phyloP scores from a whole-genome alignment of 1,139 yeast genomes.

The Pichia norvegensis region DNA sequence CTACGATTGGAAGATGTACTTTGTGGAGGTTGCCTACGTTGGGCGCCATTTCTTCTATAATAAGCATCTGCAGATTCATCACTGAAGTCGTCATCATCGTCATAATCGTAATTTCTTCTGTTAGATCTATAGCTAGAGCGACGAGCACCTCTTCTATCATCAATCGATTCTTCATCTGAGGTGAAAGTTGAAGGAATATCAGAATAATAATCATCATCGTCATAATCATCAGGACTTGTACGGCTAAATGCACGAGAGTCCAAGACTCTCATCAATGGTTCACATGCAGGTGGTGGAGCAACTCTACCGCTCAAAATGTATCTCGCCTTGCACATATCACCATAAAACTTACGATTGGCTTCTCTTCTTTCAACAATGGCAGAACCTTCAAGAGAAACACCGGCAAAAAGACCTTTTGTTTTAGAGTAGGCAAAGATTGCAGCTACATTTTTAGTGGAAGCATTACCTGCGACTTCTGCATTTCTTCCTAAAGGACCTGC shows the following conservation, averaged over 20 bases:
- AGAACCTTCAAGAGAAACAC: slow-evolving; percentile 94
- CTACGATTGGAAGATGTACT: slow-evolving; percentile 2
- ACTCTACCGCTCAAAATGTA: slow-evolving; percentile 76
- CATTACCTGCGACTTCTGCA: slow-evolving; percentile 97
- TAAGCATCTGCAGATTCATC: slow-evolving; percentile 20
- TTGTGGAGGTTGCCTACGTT: not conserved
- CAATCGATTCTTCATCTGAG: slow-evolving; percentile 33
- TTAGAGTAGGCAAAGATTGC: slow-evolving; percentile 92
- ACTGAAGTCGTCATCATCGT: slow-evolving; percentile 32
- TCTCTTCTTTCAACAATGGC: slow-evolving; percentile 93
- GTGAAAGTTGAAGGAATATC: slow-evolving; percentile 68
- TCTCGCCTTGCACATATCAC: slow-evolving; percentile 78
- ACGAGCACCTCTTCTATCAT: slow-evolving; percentile 15
- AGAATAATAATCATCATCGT: slow-evolving; percentile 55
- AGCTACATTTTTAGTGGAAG: slow-evolving; percentile 78
- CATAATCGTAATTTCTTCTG: slow-evolving; percentile 34
- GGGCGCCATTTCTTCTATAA: slow-evolving; percentile 13
- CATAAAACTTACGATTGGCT: slow-evolving; percentile 92
- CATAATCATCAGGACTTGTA: slow-evolving; percentile 43
- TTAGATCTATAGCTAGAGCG: slow-evolving; percentile 19
- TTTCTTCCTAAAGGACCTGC: slow-evolving; percentile 97
- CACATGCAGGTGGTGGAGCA: slow-evolving; percentile 91
- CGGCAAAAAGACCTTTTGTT: slow-evolving; percentile 95
- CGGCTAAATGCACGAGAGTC: slow-evolving; percentile 79
- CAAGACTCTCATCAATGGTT: slow-evolving; percentile 75